These are phyloP conservation scores for Mycosphaerella sp. DNA, from an alignment of 2,329 filamentous ascomycete genomes.

Conservation along the genomic window DNA sequence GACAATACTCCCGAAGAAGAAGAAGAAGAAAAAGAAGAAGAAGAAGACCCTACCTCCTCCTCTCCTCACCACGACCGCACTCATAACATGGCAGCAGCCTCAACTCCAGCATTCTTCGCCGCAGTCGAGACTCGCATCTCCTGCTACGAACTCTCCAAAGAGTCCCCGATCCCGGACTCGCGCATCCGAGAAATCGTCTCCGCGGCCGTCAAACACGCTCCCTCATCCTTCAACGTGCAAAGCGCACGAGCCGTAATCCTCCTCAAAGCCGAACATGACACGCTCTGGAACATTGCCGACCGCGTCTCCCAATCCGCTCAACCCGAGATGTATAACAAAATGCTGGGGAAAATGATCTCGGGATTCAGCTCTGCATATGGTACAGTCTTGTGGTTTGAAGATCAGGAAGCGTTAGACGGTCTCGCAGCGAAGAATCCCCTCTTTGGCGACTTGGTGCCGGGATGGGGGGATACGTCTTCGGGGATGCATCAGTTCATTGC, in stretches of 20 bases:
- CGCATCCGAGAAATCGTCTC: slow-evolving; percentile 59
- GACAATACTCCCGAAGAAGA: too few species aligned
- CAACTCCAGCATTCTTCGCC: slow-evolving; percentile 23
- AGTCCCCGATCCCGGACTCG: slow-evolving; percentile 61
- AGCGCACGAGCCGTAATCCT: slow-evolving; percentile 70
- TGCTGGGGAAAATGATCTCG: slow-evolving; percentile 41
- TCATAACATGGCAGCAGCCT: slow-evolving; percentile 1
- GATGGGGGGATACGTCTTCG: slow-evolving; percentile 38
- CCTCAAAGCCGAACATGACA: slow-evolving; percentile 71
- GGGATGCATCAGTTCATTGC: slow-evolving; percentile 39
- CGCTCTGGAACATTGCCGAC: slow-evolving; percentile 64
- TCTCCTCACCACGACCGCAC: too few species aligned
- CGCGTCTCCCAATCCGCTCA: slow-evolving; percentile 61
- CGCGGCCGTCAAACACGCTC: slow-evolving; percentile 58
- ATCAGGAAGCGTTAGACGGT: slow-evolving; percentile 10
- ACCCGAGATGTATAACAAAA: slow-evolving; percentile 56
- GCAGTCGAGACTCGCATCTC: slow-evolving; percentile 29
- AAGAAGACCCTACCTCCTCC: too few species aligned
- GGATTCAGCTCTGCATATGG: slow-evolving; percentile 66
- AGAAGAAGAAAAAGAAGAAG: too few species aligned
- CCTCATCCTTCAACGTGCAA: slow-evolving; percentile 84
- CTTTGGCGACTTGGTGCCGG: slow-evolving; percentile 15
- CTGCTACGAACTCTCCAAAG: slow-evolving; percentile 40
- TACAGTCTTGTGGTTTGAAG: slow-evolving; percentile 46
- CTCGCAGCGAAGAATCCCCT: slow-evolving; percentile 17